Evolutionary conservation across 1,284 basidiomycete genomes (phyloP).

Genomic region (Marasmius fiardii): DNA sequence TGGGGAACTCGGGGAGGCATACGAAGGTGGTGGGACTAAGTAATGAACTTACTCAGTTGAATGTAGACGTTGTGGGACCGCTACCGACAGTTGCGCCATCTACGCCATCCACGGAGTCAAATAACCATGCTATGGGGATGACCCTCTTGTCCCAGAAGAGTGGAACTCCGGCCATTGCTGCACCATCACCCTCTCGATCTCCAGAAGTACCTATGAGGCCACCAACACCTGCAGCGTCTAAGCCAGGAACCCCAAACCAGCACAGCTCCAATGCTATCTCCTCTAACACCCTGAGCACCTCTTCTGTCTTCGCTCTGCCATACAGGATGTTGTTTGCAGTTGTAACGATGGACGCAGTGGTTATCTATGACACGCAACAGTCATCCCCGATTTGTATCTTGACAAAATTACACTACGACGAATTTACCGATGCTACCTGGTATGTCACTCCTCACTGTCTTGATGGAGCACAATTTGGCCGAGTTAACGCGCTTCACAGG

Average conservation of each 20-base stretch:
- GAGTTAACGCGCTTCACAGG: slow-evolving; percentile 44
- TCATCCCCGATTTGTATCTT: slow-evolving; percentile 89
- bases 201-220: slow-evolving; percentile 32
- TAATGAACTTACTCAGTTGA: slow-evolving; percentile 66
- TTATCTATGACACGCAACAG: slow-evolving; percentile 98
- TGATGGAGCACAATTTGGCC: not conserved
- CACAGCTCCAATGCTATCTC: slow-evolving; percentile 17
- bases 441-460: slow-evolving; percentile 37
- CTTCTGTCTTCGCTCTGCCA: slow-evolving; percentile 82
- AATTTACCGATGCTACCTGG: slow-evolving; percentile 97
- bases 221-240: slow-evolving; percentile 55
- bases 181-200: slow-evolving; percentile 34
- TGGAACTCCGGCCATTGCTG: slow-evolving; percentile 24
- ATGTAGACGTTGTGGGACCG: slow-evolving; percentile 57
- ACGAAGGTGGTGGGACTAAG: slow-evolving; percentile 56
- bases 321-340: slow-evolving; percentile 97
- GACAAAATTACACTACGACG: slow-evolving; percentile 95
- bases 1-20: slow-evolving; percentile 15
- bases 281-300: slow-evolving; percentile 25
- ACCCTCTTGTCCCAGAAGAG: slow-evolving; percentile 19
- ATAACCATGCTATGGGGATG: slow-evolving; percentile 8
- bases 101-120: slow-evolving; percentile 10
- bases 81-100: slow-evolving; percentile 19
- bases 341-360: slow-evolving; percentile 93
- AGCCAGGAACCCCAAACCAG: slow-evolving; percentile 45